Evolutionary conservation across 495 filamentous ascomycete genomes (phyloP), one percentile per base, ranked within the genome.

Genomic region (Trypethelium eluteriae): DNA sequence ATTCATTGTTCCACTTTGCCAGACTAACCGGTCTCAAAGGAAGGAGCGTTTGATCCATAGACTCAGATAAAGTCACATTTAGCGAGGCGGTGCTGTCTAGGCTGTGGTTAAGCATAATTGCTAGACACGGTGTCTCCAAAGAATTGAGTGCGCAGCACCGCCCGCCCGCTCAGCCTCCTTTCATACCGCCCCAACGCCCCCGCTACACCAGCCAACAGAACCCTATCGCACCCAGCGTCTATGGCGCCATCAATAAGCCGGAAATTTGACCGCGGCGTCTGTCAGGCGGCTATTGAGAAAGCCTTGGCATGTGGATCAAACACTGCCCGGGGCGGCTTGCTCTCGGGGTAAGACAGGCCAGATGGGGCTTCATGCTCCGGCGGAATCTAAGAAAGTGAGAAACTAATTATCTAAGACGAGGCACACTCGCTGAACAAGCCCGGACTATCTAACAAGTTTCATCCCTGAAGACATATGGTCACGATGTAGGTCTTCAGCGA

Each of bases 391-490:
- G 7, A 7, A 44, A 44, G 14, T 14, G 14, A 44, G 6, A 44
- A 44, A 44, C 6, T 44, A 14, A 44, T 14, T 9, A 53, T 5
- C n/a, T n/a, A 53, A 25, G 53, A 18, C 53, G 36, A 59, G 53
- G 53, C 53, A 36, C 14, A 59, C 53, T 59, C 32, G n/a, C 53
- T 36, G 7, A 6, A 36, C 32, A 9, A 59, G 3, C 18, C 4
- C 32, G 6, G 7, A 36, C 14, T 36, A 59, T 59, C 53, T 59
- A 9, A 59, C 53, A 35, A 59, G 53, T 59, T 59, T 59, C 53
- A 59, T 59, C 53, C 53, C 53, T 59, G 53, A 59, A 18, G 53
- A 59, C 14, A 59, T 18, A 18, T 59, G 53, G 32, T 59, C 53
- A 59, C 53, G 53, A 59, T 59, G 25, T 36, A 59, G 9, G 25